Evolutionary conservation across 257 asterid species (phyloP), one percentile per base, ranked within the genome.

Genomic region (Cynanchum wilfordii): DNA sequence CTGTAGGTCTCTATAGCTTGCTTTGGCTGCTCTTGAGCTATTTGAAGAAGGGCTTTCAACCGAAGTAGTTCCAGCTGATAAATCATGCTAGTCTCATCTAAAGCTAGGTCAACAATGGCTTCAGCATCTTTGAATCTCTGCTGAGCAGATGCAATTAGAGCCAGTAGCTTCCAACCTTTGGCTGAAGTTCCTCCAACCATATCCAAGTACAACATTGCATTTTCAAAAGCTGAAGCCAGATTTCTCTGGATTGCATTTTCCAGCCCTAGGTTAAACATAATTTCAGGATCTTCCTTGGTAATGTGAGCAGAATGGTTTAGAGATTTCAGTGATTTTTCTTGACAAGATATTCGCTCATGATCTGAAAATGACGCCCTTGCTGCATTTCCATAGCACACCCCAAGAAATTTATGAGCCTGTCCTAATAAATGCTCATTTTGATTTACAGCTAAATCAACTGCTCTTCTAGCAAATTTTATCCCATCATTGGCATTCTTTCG

Each of bases 1-100:
- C 87, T 77, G 77, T 86, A 93, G 0, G 92, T 93, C 78, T 93
- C 97, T 36, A 88, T 86, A 15, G 98, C 97, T 79, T 86, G 95
- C 81, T 89, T 90, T 9, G 96, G 97, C 51, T 87, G 87, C 76
- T 86, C 86, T 80, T 86, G 83, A 45, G 88, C 87, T 67, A 84
- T 86, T 83, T 88, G 93, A 79, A 89, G 81, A 33, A 86, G 78
- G 15, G 92, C 98, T 89, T 93, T 93, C 78, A 90, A 30, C 73
- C 95, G 84, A 69, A 93, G 82, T 80, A 89, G 88, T 67, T 90
- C 91, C 71, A 93, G 71, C 73, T 81, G 92, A 75, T 93, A 95
- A n/a, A 88, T 24, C 24, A 81, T 71, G 52, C 69, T 88, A 1
- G 90, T 89, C 77, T 93, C 98, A 70, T 89, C 95, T 66, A 90